Evolutionary conservation across 495 filamentous ascomycete species (phyloP), one percentile per base, ranked within the genome.

Genomic region (Trichoderma reesei): DNA sequence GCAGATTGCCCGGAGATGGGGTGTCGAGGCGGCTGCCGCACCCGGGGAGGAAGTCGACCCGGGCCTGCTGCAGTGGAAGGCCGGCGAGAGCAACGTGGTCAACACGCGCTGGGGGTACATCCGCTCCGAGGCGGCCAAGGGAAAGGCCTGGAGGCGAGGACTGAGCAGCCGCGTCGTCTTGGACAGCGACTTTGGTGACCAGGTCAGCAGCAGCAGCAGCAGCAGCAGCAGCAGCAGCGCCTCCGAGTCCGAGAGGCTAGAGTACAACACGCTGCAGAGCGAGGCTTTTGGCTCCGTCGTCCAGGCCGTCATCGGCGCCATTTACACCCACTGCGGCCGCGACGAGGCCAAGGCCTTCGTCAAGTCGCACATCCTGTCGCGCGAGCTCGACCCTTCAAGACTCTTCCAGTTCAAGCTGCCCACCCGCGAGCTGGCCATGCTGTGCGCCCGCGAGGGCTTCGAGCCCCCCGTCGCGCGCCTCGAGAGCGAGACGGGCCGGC

Each of bases 21-120:
- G 95, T 75, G 84, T 97, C 16, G 93, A 98, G 69, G 69, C 77
- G 42, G 94, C 90, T 16, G 88, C 89, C 8, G 85, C 83, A 41
- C 93, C 94, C 1, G 92, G 91, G 26, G 87, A 83, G 56, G 90
- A 98, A 75, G 93, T 98, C 63, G 92, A 98, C 73, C 89, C 93
- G 1, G 95, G 94, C 10, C 77, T 92, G n/a, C 81, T 98, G 46
- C 95, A 98, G 72, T 94, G 90, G 76, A 34, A 41, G n/a, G 37
- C 39, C 6, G 80, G 78, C 62, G 74, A 83, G 56, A 60, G 87
- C 41, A 73, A 78, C 39, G 74, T 81, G 41, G 67, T 79, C 67
- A 65, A 68, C 33, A 46, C 60, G 37, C 69, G 59, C 64, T 76
- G 73, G 72, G 79, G 73, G 16, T 79, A 73, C 70, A 66, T 72